phyloP scores from a whole-genome alignment of 2,329 filamentous ascomycete genomes.

The Claviceps monticola region DNA sequence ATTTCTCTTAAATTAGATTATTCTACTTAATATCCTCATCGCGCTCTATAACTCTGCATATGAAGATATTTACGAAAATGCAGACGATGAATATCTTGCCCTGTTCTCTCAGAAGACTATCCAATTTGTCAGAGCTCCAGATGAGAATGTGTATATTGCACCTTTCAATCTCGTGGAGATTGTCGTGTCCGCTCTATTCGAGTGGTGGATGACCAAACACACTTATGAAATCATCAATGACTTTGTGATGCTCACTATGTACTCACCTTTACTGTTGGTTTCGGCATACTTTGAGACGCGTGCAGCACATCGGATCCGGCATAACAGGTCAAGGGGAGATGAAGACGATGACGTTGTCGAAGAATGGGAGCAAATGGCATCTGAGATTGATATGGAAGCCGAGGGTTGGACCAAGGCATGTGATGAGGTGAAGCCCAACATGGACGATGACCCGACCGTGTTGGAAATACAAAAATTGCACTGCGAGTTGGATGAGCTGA shows the following conservation, averaged over 20 bases:
- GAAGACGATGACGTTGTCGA: constrained; percentile 79
- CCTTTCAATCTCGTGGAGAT: constrained; percentile 92
- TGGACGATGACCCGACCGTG: constrained; percentile 66
- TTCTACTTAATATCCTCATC: constrained; percentile 91
- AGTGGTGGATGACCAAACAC: constrained; percentile 82
- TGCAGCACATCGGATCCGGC: constrained; percentile 50
- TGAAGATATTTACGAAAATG: constrained; percentile 85
- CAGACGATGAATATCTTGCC: constrained; percentile 88
- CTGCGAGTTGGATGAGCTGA: constrained; percentile 44
- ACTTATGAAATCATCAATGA: constrained; percentile 76
- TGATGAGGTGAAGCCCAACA: constrained; percentile 59
- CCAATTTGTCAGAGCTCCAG: constrained; percentile 89
- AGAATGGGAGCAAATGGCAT: constrained; percentile 80
- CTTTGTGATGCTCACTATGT: constrained; percentile 71
- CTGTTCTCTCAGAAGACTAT: constrained; percentile 90
- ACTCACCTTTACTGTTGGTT: constrained; percentile 68
- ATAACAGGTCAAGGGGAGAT: constrained; percentile 67
- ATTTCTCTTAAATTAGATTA: constrained; percentile 25
- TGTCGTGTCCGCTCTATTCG: constrained; percentile 61
- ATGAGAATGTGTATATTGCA: constrained; percentile 96
- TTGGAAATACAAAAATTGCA: constrained; percentile 50
- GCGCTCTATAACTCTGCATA: constrained; percentile 95
- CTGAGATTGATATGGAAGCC: constrained; percentile 62
- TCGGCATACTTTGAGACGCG: constrained; percentile 60
- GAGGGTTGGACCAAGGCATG: constrained; percentile 81